Percentiles rank a stretch among this genome's conserved stretches.
phyloP scores from a whole-genome alignment of 2,329 filamentous ascomycete species.

The Myriosclerotinia duriaeana region DNA sequence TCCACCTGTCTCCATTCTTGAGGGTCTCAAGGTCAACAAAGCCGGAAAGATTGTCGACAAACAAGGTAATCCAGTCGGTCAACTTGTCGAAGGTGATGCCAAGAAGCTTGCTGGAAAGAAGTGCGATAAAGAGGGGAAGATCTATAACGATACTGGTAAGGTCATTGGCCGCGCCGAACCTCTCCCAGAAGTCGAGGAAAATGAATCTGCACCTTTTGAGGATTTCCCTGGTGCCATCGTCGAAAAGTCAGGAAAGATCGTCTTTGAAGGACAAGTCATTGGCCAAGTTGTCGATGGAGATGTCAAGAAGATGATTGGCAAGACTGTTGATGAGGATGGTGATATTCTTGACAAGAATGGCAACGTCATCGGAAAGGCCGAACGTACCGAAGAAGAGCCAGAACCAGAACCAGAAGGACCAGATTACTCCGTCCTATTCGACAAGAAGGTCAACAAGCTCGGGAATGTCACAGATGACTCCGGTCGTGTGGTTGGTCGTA shows the following conservation, averaged over 20 bases:
- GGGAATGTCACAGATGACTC: slow-evolving; percentile 57
- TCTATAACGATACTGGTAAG: slow-evolving; percentile 70
- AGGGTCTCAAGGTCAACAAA: slow-evolving; percentile 57
- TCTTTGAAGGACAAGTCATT: slow-evolving; percentile 51
- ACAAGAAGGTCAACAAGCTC: slow-evolving; percentile 57
- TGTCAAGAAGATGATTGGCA: slow-evolving; percentile 61
- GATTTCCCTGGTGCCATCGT: slow-evolving; percentile 56
- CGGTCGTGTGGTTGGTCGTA: slow-evolving; percentile 57
- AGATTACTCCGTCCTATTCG: slow-evolving; percentile 53
- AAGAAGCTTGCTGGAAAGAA: slow-evolving; percentile 64
- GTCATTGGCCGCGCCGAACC: slow-evolving; percentile 66
- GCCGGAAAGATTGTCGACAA: slow-evolving; percentile 54
- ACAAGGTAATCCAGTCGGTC: slow-evolving; percentile 50
- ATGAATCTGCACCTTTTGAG: slow-evolving; percentile 53
- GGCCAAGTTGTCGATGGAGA: slow-evolving; percentile 65
- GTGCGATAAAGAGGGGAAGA: slow-evolving; percentile 64
- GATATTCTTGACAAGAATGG: slow-evolving; percentile 77
- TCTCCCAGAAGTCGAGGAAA: slow-evolving; percentile 56
- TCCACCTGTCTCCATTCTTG: slow-evolving; percentile 43
- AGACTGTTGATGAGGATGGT: slow-evolving; percentile 75
- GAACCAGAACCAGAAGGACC: slow-evolving; percentile 32
- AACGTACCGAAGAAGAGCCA: slow-evolving; percentile 38
- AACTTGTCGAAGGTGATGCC: slow-evolving; percentile 62
- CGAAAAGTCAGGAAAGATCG: slow-evolving; percentile 53
- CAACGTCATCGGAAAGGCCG: slow-evolving; percentile 48